Evolutionary conservation across 257 asterid species (phyloP).

Genomic region (Penstemon eatonii): DNA sequence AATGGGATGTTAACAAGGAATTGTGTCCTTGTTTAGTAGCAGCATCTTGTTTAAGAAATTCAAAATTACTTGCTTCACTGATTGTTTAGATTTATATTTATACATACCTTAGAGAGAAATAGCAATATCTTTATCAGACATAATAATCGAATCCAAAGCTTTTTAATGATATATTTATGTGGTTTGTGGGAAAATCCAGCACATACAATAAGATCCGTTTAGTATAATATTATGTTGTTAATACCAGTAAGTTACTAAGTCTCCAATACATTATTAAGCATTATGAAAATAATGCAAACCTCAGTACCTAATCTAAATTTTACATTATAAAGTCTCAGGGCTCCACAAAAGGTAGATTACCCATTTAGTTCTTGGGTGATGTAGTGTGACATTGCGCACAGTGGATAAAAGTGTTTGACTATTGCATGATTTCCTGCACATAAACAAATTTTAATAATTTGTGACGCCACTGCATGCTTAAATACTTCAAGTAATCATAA

Average conservation of each 20-base stretch:
- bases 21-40: too few relatives aligned
- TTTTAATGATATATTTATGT: background rate
- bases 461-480: background rate
- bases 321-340: constrained; percentile 13
- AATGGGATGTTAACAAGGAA: too few relatives aligned
- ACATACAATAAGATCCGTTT: background rate
- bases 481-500: background rate
- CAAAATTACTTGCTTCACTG: too few relatives aligned
- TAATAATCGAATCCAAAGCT: background rate
- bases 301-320: background rate
- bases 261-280: background rate
- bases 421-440: background rate
- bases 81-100: background rate
- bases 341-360: background rate
- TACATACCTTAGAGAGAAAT: background rate
- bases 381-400: background rate
- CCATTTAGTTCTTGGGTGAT: constrained; percentile 12
- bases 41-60: too few relatives aligned
- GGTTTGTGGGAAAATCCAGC: background rate
- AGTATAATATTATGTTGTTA: too few relatives aligned
- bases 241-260: too few relatives aligned
- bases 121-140: background rate
- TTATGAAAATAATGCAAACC: background rate
- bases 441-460: background rate
- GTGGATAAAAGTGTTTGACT: background rate